Percentiles rank a stretch among this genome's conserved stretches.
phyloP scores from a whole-genome alignment of 371 early-diverging fungal genomes.

The Circinella minor region DNA sequence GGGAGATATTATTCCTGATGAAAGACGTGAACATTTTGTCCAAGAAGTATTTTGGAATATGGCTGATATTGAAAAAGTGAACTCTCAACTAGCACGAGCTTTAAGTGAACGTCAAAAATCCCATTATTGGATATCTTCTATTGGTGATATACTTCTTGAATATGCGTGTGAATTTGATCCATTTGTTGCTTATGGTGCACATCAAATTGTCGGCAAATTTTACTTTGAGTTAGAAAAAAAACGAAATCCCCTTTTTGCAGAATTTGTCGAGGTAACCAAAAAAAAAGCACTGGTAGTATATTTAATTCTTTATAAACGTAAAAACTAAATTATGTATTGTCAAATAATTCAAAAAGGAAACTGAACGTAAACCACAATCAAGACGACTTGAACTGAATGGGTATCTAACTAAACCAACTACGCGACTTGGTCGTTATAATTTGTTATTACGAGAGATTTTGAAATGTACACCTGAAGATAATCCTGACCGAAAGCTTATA shows the following conservation, averaged over 20 bases:
- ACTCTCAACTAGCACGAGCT: constrained; percentile 68
- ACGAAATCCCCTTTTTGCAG: constrained; percentile 66
- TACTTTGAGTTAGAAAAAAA: constrained; percentile 79
- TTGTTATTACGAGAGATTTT: constrained; percentile 82
- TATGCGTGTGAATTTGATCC: constrained; percentile 76
- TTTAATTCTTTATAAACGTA: too few relatives aligned
- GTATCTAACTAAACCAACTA: constrained; percentile 85
- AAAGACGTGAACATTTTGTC: constrained; percentile 73
- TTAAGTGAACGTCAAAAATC: constrained; percentile 78
- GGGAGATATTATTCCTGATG: constrained; percentile 69
- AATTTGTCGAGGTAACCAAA: constrained; percentile 68
- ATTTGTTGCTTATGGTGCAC: constrained; percentile 88
- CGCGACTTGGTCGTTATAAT: constrained; percentile 88
- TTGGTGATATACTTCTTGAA: constrained; percentile 85
- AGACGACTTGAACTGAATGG: constrained; percentile 80
- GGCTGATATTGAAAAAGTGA: constrained; percentile 74
- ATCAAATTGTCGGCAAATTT: constrained; percentile 84
- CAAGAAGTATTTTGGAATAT: constrained; percentile 87
- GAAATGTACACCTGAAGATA: constrained; percentile 77
- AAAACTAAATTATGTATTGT: too few relatives aligned
- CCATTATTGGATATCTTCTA: constrained; percentile 67
- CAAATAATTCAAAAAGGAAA: constrained; percentile 43
- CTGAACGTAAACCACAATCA: constrained; percentile 77
- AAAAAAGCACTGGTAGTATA: neutral
- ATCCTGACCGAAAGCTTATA: constrained; percentile 72